These are phyloP conservation scores for Lactarius vividus DNA, from an alignment of 768 basidiomycete genomes.

Conservation along the genomic window DNA sequence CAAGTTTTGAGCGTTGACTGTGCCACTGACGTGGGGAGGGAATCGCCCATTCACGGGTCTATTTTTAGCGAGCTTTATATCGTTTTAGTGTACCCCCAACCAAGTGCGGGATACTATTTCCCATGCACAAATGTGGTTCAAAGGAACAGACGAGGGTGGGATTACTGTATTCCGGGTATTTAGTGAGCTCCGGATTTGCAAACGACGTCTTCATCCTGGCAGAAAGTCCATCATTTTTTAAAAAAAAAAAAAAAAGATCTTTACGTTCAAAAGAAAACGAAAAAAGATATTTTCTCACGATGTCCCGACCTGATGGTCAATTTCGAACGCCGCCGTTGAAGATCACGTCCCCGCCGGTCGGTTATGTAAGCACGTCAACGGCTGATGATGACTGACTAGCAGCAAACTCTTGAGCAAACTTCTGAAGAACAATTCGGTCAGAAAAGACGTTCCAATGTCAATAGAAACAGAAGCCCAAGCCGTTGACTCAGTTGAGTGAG, in stretches of 20 bases:
- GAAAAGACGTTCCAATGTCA: background rate
- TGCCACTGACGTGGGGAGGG: too few relatives aligned
- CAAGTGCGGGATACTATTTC: too few relatives aligned
- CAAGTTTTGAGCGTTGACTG: slow-evolving; percentile 34
- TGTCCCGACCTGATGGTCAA: background rate
- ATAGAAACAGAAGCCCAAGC: background rate
- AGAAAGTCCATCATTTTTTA: background rate
- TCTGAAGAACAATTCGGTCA: background rate
- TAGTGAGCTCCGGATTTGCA: background rate
- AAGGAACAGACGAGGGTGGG: background rate
- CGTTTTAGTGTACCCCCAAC: too few relatives aligned
- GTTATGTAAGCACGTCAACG: background rate
- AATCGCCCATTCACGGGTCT: too few relatives aligned
- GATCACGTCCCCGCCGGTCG: background rate
- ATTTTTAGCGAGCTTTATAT: too few relatives aligned
- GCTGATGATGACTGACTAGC: too few relatives aligned
- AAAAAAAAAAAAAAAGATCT: background rate
- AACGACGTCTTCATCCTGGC: background rate
- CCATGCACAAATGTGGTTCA: background rate
- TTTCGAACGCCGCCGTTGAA: background rate
- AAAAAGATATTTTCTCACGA: background rate
- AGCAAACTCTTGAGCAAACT: background rate
- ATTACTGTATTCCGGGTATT: background rate
- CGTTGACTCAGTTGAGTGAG: background rate
- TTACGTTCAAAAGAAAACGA: background rate